phyloP scores from a whole-genome alignment of 2,329 filamentous ascomycete genomes.

The Penicillium italicum region DNA sequence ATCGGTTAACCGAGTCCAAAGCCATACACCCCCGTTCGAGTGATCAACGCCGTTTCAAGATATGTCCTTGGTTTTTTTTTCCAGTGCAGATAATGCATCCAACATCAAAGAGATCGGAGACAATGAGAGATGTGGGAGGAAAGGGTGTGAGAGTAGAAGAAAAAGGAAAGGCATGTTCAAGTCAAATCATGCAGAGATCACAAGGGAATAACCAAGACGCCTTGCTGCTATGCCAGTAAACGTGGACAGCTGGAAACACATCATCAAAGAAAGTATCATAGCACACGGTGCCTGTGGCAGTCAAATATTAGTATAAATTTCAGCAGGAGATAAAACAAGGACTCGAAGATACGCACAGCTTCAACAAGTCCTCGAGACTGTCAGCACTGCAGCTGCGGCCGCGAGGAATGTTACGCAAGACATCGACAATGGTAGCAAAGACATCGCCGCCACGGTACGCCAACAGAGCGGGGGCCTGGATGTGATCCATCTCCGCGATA shows the following conservation, averaged over 20 bases:
- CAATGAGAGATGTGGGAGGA: neutral
- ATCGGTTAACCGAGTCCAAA: slow-evolving; percentile 6
- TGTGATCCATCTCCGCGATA: slow-evolving; percentile 90
- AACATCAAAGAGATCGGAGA: neutral
- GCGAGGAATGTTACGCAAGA: slow-evolving; percentile 78
- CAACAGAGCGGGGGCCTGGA: slow-evolving; percentile 79
- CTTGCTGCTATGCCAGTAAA: slow-evolving; percentile 1
- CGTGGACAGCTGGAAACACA: neutral
- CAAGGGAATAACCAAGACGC: slow-evolving; percentile 12
- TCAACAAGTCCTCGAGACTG: slow-evolving; percentile 56
- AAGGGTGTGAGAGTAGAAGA: neutral
- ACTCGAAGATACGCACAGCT: slow-evolving; percentile 44
- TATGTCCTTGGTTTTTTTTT: slow-evolving; percentile 1
- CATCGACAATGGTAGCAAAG: slow-evolving; percentile 81
- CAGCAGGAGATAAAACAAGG: neutral
- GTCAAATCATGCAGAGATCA: neutral
- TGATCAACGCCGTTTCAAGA: slow-evolving; percentile 11
- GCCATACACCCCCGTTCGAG: neutral
- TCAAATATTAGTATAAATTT: slow-evolving; percentile 3
- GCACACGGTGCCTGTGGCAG: slow-evolving; percentile 29
- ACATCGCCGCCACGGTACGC: slow-evolving; percentile 88
- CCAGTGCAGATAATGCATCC: neutral
- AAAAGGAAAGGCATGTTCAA: neutral
- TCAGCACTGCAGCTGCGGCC: slow-evolving; percentile 49
- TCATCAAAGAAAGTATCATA: slow-evolving; percentile 18